These are phyloP conservation scores for Betula pendula DNA, from an alignment of 306 rosid genomes.

Conservation along the genomic window DNA sequence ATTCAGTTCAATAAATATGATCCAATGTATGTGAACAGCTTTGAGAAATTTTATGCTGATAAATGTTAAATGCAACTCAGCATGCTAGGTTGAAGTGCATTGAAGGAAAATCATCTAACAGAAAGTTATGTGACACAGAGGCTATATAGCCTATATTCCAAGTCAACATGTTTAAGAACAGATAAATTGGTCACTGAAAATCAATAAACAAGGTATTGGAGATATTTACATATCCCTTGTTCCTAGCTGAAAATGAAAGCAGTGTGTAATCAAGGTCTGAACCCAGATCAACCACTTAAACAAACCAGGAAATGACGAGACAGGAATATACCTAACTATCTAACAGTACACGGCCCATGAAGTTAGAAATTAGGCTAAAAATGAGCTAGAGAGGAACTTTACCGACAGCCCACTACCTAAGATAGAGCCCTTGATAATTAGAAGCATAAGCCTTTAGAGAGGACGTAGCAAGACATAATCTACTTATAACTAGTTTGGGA, in stretches of 20 bases:
- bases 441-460: not conserved
- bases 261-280: not conserved
- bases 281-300: constrained; percentile 1
- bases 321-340: not conserved
- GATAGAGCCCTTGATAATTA: not conserved
- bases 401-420: not conserved
- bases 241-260: not conserved
- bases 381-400: not conserved
- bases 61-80: not conserved
- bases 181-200: not conserved
- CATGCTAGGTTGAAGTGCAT: not conserved
- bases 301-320: not conserved
- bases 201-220: not conserved
- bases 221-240: not conserved
- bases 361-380: not conserved
- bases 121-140: not conserved
- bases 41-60: not conserved
- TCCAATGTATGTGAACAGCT: not conserved
- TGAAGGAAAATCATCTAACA: not conserved
- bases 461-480: not conserved
- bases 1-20: not conserved
- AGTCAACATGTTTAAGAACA: not conserved
- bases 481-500: not conserved
- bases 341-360: not conserved
- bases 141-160: not conserved